Evolutionary conservation across 1,139 yeast species (phyloP).

Genomic region (Yamadazyma trypodendri): DNA sequence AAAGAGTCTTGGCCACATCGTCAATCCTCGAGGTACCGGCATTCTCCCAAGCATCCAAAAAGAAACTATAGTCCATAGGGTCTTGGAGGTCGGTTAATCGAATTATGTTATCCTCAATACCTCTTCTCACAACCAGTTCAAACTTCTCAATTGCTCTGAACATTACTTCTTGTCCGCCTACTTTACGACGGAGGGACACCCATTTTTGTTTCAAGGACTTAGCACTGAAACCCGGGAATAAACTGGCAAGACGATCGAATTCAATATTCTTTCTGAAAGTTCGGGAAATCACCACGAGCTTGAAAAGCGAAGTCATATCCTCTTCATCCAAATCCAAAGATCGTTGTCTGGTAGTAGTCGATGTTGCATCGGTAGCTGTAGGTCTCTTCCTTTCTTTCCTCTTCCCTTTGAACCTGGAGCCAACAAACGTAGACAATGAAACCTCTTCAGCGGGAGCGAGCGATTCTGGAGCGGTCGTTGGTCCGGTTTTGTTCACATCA

Average conservation of each 20-base stretch:
- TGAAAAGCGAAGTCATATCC: conserved; percentile 51
- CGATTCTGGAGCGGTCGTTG: not conserved
- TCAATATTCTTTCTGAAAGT: conserved; percentile 54
- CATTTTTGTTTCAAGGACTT: conserved; percentile 54
- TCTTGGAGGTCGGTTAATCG: conserved; percentile 41
- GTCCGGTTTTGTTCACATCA: not conserved
- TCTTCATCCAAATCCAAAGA: conserved; percentile 33
- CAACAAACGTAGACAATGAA: conserved; percentile 10
- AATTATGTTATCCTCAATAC: conserved; percentile 51
- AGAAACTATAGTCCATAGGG: conserved; percentile 45
- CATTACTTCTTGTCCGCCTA: conserved; percentile 55
- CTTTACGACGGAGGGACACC: conserved; percentile 55
- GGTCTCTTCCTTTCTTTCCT: conserved; percentile 8
- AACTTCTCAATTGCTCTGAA: conserved; percentile 55
- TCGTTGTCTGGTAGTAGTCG: conserved; percentile 16
- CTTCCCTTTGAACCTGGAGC: conserved; percentile 14
- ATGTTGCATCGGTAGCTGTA: conserved; percentile 4
- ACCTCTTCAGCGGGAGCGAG: not conserved
- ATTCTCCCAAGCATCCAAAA: conserved; percentile 59
- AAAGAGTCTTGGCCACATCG: conserved; percentile 33
- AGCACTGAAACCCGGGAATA: conserved; percentile 35
- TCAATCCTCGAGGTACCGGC: conserved; percentile 39
- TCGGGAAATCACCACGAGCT: conserved; percentile 64
- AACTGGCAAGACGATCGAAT: conserved; percentile 53
- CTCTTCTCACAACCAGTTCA: conserved; percentile 54